phyloP scores from a whole-genome alignment of 2,329 filamentous ascomycete species.

The Teratosphaeria viscida region DNA sequence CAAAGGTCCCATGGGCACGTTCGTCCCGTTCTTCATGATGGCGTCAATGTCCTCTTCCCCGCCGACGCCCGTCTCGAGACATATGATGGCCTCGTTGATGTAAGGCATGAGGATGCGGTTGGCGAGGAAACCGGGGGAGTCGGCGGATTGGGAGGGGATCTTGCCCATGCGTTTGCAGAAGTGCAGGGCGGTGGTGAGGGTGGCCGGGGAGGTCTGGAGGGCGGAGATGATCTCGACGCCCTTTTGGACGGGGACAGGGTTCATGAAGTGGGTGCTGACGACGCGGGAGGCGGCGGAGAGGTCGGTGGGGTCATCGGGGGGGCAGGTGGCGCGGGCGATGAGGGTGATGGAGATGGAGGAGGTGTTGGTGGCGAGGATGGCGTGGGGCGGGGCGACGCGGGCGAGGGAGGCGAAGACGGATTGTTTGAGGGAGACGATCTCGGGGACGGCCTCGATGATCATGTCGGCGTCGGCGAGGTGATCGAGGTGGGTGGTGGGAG shows the following conservation, averaged over 20 bases:
- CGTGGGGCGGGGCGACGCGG: conserved; percentile 68
- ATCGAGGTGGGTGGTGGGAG: conserved; percentile 61
- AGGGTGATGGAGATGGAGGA: conserved; percentile 97
- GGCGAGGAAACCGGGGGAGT: conserved; percentile 87
- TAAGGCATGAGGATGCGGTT: conserved; percentile 98
- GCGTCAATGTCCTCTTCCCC: conserved; percentile 83
- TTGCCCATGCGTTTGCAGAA: conserved; percentile 94
- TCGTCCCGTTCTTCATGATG: conserved; percentile 99
- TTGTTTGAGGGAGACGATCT: conserved; percentile 17
- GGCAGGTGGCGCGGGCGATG: conserved; percentile 62
- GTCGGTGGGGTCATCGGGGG: conserved; percentile 68
- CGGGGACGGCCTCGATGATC: conserved; percentile 90
- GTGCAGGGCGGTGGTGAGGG: conserved; percentile 68
- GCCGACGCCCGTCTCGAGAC: conserved; percentile 85
- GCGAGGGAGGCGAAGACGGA: conserved; percentile 75
- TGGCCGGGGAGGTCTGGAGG: conserved; percentile 76
- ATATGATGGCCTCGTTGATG: conserved; percentile 96
- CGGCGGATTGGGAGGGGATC: conserved; percentile 73
- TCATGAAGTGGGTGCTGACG: conserved; percentile 97
- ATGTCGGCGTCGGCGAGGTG: conserved; percentile 80
- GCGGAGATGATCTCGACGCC: conserved; percentile 96
- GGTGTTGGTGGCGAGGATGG: conserved; percentile 93
- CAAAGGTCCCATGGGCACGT: conserved; percentile 94
- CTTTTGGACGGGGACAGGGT: conserved; percentile 92
- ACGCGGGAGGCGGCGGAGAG: conserved; percentile 76